phyloP scores from a whole-genome alignment of 2,329 filamentous ascomycete genomes.

The Beauveria sp. region DNA sequence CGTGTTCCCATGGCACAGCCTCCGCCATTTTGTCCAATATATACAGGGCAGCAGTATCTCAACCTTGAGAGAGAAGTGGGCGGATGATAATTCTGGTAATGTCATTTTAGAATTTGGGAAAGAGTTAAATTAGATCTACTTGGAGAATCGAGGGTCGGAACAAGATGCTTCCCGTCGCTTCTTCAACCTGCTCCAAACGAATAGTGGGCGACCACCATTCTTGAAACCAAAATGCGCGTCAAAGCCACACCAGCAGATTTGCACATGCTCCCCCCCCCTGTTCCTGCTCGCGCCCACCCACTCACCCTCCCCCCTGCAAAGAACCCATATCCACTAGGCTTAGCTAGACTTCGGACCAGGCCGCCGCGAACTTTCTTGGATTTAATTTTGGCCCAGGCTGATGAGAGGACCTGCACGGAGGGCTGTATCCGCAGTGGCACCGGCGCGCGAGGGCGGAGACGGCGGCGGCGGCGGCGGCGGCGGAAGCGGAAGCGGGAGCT shows the following conservation, averaged over 20 bases:
- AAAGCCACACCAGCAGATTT: too few relatives aligned
- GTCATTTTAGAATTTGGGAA: too few relatives aligned
- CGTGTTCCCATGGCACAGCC: not conserved
- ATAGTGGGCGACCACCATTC: too few relatives aligned
- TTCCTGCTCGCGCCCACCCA: not conserved
- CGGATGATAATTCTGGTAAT: not conserved
- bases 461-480: not conserved
- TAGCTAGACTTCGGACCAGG: constrained; percentile 1
- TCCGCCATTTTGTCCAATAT: not conserved
- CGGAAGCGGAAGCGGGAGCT: not conserved
- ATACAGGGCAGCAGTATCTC: not conserved
- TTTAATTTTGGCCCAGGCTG: not conserved
- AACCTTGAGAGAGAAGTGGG: not conserved
- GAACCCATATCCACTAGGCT: not conserved
- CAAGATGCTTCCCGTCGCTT: too few relatives aligned
- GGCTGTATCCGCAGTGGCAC: not conserved
- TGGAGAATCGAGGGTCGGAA: too few relatives aligned
- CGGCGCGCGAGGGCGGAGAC: not conserved
- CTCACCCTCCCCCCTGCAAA: not conserved
- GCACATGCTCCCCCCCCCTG: not conserved
- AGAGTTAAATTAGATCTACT: too few relatives aligned
- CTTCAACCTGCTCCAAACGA: too few relatives aligned
- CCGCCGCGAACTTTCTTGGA: not conserved
- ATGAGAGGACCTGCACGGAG: not conserved
- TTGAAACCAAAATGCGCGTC: too few relatives aligned